These are phyloP conservation scores for Waitea zeae DNA, from an alignment of 1,284 basidiomycete genomes.

Conservation along the genomic window DNA sequence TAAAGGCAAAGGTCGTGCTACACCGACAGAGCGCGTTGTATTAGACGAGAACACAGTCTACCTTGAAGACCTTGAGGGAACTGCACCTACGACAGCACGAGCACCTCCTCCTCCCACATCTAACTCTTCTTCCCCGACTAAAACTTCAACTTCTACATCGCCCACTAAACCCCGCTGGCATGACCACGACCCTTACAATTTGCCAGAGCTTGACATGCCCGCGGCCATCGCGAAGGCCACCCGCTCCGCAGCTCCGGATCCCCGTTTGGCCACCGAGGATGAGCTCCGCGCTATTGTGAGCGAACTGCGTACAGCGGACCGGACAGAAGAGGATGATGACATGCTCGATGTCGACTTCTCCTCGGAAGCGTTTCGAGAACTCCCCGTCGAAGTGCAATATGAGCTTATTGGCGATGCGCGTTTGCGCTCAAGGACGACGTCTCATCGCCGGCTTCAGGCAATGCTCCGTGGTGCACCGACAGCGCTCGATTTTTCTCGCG, in stretches of 20 bases:
- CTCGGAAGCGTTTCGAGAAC: conserved; percentile 78
- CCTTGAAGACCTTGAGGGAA: conserved; percentile 68
- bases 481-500: conserved; percentile 87
- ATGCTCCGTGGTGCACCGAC: conserved; percentile 78
- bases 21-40: conserved; percentile 19
- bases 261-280: conserved; percentile 85
- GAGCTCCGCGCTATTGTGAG: conserved; percentile 85
- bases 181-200: conserved; percentile 70
- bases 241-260: conserved; percentile 52
- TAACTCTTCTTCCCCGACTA: too few relatives aligned
- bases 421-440: conserved; percentile 86
- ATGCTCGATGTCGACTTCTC: conserved; percentile 83
- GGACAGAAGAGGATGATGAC: too few relatives aligned
- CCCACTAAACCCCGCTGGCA: conserved; percentile 40
- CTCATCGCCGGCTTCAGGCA: conserved; percentile 76
- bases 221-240: conserved; percentile 41
- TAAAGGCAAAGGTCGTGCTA: conserved; percentile 28
- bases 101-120: too few relatives aligned
- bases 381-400: conserved; percentile 94
- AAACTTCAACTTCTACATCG: conserved; percentile 21
- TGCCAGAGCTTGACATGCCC: conserved; percentile 59
- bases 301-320: conserved; percentile 82
- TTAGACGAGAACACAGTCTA: conserved; percentile 65
- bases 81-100: conserved; percentile 34
- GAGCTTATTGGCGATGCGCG: conserved; percentile 96